Conservation (phyloP, 129 eudicot species). For the Artemisia argyi region DNA sequence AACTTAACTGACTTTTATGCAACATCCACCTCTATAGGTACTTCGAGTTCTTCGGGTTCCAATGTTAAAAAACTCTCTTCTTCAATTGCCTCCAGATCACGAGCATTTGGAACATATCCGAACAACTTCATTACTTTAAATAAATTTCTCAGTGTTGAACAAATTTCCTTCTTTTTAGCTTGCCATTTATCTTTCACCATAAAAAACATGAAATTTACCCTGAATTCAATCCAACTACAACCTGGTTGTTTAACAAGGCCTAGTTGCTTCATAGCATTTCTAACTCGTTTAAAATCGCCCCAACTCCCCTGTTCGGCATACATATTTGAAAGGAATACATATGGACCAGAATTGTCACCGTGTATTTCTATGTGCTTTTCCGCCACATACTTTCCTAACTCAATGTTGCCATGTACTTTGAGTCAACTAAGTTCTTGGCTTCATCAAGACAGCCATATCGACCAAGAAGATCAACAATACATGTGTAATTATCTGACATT, state of each 20-base stretch:
- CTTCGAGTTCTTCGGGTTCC: background rate
- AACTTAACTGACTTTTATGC: background rate
- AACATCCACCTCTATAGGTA: conserved; percentile 5
- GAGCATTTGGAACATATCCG: background rate
- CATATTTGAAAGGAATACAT: too few relatives aligned
- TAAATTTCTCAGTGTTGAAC: conserved; percentile 26
- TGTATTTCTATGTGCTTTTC: too few relatives aligned
- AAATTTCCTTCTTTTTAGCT: conserved; percentile 33
- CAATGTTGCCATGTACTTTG: too few relatives aligned
- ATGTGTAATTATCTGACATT: too few relatives aligned
- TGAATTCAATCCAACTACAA: too few relatives aligned
- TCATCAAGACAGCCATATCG: conserved; percentile 33
- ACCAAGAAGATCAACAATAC: too few relatives aligned
- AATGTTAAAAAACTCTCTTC: conserved; percentile 8
- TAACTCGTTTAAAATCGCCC: too few relatives aligned
- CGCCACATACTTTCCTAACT: too few relatives aligned
- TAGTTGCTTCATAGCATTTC: too few relatives aligned
- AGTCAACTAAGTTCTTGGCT: background rate
- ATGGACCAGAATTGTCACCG: too few relatives aligned
- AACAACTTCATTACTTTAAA: background rate
- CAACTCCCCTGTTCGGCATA: too few relatives aligned
- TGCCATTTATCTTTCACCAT: conserved; percentile 47
- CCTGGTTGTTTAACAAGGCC: too few relatives aligned
- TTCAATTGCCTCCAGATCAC: conserved; percentile 32
- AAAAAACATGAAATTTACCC: conserved; percentile 35